Evolutionary conservation across 805 yeast genomes (phyloP).

Genomic region (Schizosaccharomyces lindneri): DNA sequence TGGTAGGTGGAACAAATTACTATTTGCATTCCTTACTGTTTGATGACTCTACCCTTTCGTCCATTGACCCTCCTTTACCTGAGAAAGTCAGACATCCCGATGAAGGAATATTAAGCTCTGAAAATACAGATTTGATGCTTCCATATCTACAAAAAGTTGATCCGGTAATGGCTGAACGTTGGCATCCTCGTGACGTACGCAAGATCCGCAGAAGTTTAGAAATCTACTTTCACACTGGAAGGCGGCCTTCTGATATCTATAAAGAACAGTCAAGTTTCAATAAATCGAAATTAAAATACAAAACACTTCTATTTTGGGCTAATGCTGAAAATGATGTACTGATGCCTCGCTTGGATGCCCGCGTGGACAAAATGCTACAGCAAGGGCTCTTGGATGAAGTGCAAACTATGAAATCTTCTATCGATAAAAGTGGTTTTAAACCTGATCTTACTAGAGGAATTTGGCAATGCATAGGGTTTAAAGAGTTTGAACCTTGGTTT

Average conservation of each 20-base stretch:
- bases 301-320: constrained; percentile 49
- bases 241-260: constrained; percentile 47
- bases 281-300: constrained; percentile 5
- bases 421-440: constrained; percentile 9
- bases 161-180: constrained; percentile 49
- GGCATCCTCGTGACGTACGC: constrained; percentile 76
- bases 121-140: constrained; percentile 9
- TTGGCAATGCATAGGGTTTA: constrained; percentile 88
- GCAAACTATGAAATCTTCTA: constrained; percentile 17
- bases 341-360: constrained; percentile 36
- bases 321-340: constrained; percentile 37
- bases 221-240: constrained; percentile 42
- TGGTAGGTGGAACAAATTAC: constrained; percentile 93
- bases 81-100: not conserved
- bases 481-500: constrained; percentile 62
- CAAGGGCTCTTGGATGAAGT: constrained; percentile 52
- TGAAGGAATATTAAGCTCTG: not conserved
- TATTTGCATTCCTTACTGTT: constrained; percentile 16
- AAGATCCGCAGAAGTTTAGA: constrained; percentile 62
- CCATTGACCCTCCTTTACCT: not conserved
- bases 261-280: constrained; percentile 22
- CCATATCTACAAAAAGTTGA: constrained; percentile 28
- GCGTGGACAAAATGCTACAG: constrained; percentile 68
- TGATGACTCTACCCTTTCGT: not conserved
- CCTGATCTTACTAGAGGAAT: constrained; percentile 49